Conservation (phyloP, 2,329 filamentous ascomycete species). For the Monilinia laxa region DNA sequence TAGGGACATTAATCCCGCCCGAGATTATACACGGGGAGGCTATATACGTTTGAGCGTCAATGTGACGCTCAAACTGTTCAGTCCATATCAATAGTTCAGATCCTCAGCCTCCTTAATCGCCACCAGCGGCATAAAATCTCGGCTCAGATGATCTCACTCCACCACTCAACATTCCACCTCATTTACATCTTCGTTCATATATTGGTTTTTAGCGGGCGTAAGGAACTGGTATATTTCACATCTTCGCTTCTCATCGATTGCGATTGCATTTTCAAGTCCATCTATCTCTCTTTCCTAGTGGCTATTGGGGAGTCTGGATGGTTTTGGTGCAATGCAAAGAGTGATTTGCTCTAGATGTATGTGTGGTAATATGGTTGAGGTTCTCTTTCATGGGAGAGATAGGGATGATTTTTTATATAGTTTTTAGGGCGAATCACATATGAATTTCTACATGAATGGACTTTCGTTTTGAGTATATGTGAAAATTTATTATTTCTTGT, state of each 20-base stretch:
- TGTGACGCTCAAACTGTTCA: background rate
- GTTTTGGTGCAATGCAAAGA: slow-evolving; percentile 9
- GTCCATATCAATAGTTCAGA: background rate
- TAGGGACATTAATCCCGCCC: background rate
- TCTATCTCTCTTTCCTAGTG: slow-evolving; percentile 12
- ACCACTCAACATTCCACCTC: background rate
- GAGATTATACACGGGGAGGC: background rate
- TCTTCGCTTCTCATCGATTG: slow-evolving; percentile 1
- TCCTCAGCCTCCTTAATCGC: background rate
- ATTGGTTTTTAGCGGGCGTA: slow-evolving; percentile 14
- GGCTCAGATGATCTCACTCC: background rate
- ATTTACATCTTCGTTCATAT: slow-evolving; percentile 6
- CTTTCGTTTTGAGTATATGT: background rate
- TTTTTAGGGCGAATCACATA: slow-evolving; percentile 6
- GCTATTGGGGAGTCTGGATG: background rate
- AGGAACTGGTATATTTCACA: slow-evolving; percentile 13
- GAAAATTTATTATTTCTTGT: background rate
- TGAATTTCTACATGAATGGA: background rate
- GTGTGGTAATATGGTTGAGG: slow-evolving; percentile 16
- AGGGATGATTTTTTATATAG: slow-evolving; percentile 14
- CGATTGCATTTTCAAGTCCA: slow-evolving; percentile 11
- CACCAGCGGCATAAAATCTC: background rate
- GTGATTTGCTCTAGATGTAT: slow-evolving; percentile 4
- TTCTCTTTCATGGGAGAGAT: slow-evolving; percentile 16
- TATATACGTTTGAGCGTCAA: slow-evolving; percentile 4